Percentiles rank a stretch among this genome's conserved stretches.
Conservation (phyloP, 106 monocot genomes). For the Chionographis japonica region DNA sequence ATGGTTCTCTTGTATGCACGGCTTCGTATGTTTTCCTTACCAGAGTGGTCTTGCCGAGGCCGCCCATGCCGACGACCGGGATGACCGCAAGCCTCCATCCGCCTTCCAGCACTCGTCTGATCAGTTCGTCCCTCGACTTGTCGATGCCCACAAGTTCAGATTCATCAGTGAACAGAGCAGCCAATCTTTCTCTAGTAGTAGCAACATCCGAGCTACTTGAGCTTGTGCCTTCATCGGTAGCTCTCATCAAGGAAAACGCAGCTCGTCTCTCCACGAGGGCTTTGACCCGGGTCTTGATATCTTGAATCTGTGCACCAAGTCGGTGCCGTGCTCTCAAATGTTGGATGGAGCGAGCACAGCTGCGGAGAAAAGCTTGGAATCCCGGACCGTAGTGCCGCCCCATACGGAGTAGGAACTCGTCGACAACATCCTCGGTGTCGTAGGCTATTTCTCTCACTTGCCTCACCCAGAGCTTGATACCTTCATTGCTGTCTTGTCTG, state of each 20-base stretch:
- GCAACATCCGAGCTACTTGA: background rate
- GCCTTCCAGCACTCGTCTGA: background rate
- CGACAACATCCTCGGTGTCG: conserved; percentile 26
- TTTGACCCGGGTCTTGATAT: background rate
- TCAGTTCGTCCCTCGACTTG: background rate
- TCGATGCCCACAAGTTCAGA: conserved; percentile 8
- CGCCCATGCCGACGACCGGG: conserved; percentile 15
- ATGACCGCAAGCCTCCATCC: background rate
- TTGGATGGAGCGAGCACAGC: background rate
- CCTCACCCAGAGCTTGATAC: conserved; percentile 22
- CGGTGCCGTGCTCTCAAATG: background rate
- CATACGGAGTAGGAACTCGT: background rate
- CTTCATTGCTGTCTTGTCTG: background rate
- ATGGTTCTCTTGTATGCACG: background rate
- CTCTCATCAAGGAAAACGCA: too few species aligned
- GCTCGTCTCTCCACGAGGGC: background rate
- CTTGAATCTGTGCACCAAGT: conserved; percentile 5
- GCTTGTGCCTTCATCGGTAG: too few species aligned
- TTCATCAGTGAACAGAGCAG: conserved; percentile 10
- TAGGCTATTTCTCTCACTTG: conserved; percentile 23
- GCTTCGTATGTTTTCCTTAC: conserved; percentile 2
- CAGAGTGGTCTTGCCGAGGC: conserved; percentile 26
- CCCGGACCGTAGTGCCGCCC: background rate
- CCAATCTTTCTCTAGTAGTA: background rate
- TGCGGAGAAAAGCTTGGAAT: too few species aligned